Evolutionary conservation across 305 asterid genomes (phyloP), one percentile per base, ranked within the genome.

Genomic region (Ajuga reptans): DNA sequence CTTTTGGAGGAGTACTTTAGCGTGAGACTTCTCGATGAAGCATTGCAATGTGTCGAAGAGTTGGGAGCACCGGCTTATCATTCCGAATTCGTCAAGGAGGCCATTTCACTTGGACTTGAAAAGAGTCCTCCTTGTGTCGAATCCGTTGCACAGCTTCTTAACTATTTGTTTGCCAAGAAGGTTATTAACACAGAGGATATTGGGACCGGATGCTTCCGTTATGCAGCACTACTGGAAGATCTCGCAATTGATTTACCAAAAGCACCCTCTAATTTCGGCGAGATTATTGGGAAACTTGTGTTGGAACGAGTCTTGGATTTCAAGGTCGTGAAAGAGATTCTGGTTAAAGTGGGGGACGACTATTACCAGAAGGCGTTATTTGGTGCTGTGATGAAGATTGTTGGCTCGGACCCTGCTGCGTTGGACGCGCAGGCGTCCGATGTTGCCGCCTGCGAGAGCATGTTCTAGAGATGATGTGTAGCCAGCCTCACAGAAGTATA

Each of bases 221-320:
- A 81, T 39, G 92, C 90, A 0, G 80, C 75, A 0, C 8, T 75
- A 46, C 72, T 89, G 73, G 96, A 87, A 64, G 98, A 92, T 60
- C 84, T 92, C 0, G 96, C 90, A 18, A 87, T 92, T 36, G 98
- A 92, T 74, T 73, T 92, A 36, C 98, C 98, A 1, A 92, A 80
- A 75, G 91, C 98, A 0, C 98, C 98, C 2, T 66, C 78, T n/a
- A 75, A 79, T 66, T 92, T 89, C n/a, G 98, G 98, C 14, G 93
- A 82, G 83, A 83, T 92, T 29, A 50, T 92, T 7, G 95, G 91
- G n/a, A 75, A 27, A 18, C 76, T 89, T 0, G 77, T 92, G 47
- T 47, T 92, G 82, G 80, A 81, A 0, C 81, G 86, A 52, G 79
- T 51, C 6, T 45, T 92, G 79, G 84, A 90, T 79, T 86, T 92